Conservation (phyloP, 2,329 filamentous ascomycete genomes). For the Verticillium dahliae region DNA sequence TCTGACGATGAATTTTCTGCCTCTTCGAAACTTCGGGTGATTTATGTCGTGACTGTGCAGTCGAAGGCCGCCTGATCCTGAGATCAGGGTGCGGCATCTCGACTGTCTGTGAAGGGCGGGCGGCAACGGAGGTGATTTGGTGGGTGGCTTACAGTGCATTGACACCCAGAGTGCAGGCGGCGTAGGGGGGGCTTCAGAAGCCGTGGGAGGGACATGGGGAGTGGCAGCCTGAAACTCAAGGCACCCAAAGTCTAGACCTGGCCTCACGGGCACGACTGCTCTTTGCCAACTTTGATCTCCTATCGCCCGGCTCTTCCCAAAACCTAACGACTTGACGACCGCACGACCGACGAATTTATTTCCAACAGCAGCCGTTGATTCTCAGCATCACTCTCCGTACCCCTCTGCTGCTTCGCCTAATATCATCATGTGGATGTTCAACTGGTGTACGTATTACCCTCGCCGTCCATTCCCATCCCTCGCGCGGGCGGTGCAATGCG, state of each 20-base stretch:
- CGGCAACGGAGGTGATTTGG: neutral
- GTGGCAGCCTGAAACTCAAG: neutral
- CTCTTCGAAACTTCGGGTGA: too few relatives aligned
- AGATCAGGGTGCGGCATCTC: too few relatives aligned
- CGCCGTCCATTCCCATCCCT: neutral
- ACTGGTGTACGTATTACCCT: constrained; percentile 72
- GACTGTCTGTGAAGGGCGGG: too few relatives aligned
- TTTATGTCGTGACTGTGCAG: neutral
- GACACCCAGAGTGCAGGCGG: neutral
- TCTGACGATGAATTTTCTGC: neutral
- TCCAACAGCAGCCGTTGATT: neutral
- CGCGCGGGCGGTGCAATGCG: neutral
- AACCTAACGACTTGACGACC: constrained; percentile 1
- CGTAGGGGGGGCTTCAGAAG: neutral
- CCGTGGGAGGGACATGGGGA: neutral
- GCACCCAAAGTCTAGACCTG: neutral
- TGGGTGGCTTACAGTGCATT: neutral
- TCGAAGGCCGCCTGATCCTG: neutral
- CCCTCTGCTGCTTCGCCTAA: neutral
- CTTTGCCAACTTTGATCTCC: constrained; percentile 3
- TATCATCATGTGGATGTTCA: constrained; percentile 79
- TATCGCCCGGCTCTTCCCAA: neutral
- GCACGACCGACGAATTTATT: constrained; percentile 1
- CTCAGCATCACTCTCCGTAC: neutral
- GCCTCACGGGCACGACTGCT: neutral